A percentile compares a stretch with the other conserved stretches of the same genome.
These are phyloP conservation scores for Starmerella cellae DNA, from an alignment of 805 yeast species.

Conservation along the genomic window DNA sequence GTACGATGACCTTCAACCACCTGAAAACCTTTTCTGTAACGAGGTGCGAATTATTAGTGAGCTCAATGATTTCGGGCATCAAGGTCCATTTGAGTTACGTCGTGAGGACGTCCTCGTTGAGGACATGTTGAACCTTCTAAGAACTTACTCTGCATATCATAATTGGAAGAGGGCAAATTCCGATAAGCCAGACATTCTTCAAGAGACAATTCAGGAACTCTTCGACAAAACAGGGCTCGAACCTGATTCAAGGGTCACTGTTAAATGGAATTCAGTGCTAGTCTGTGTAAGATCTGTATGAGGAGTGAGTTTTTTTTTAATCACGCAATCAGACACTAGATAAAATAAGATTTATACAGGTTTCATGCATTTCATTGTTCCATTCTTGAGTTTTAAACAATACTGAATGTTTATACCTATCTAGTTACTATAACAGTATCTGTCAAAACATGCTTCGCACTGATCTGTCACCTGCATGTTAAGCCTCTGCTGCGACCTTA, in stretches of 20 bases:
- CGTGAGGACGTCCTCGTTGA: conserved; percentile 28
- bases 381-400: too few relatives aligned
- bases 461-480: conserved; percentile 46
- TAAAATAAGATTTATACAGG: too few relatives aligned
- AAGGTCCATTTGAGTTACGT: conserved; percentile 18
- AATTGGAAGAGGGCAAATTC: conserved; percentile 40
- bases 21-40: conserved; percentile 34
- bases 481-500: conserved; percentile 56
- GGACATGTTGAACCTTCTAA: conserved; percentile 40
- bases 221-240: conserved; percentile 36
- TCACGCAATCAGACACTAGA: too few relatives aligned
- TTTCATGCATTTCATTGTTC: too few relatives aligned
- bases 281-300: conserved; percentile 8
- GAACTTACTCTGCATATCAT: conserved; percentile 62
- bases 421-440: conserved; percentile 46
- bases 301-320: too few relatives aligned
- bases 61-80: conserved; percentile 19
- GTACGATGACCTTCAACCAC: conserved; percentile 35
- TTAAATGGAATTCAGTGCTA: conserved; percentile 38
- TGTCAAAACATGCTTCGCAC: conserved; percentile 51
- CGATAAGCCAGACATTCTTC: conserved; percentile 35
- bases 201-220: conserved; percentile 36
- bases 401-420: too few relatives aligned
- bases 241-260: conserved; percentile 33
- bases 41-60: conserved; percentile 23